Percentiles rank a stretch among this genome's conserved stretches.
phyloP scores from a whole-genome alignment of 495 filamentous ascomycete genomes.

The Lasiosphaeris hirsuta region DNA sequence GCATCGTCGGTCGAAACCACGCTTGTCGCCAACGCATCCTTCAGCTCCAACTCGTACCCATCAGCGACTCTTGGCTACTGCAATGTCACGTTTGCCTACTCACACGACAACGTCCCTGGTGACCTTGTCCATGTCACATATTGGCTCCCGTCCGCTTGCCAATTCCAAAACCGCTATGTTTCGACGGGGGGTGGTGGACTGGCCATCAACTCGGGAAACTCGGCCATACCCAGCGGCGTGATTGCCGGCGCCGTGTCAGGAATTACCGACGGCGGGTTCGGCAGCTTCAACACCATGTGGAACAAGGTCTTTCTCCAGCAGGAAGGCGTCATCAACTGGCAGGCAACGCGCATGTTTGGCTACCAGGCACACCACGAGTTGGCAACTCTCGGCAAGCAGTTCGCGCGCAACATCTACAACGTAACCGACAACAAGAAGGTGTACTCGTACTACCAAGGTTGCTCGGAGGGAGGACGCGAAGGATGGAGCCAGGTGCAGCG shows the following conservation, averaged over 20 bases:
- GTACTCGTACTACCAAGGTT: slow-evolving; percentile 53
- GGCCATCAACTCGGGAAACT: slow-evolving; percentile 43
- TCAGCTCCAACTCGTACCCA: slow-evolving; percentile 9
- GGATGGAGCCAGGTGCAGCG: slow-evolving; percentile 54
- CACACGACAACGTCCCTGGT: slow-evolving; percentile 32
- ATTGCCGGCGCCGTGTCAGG: slow-evolving; percentile 48
- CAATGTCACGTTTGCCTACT: slow-evolving; percentile 47
- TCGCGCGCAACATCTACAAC: slow-evolving; percentile 36
- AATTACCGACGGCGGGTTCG: slow-evolving; percentile 48
- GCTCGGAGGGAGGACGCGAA: slow-evolving; percentile 52
- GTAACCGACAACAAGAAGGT: slow-evolving; percentile 30
- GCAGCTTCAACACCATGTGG: slow-evolving; percentile 36
- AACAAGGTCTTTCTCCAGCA: slow-evolving; percentile 36
- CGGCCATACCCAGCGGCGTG: slow-evolving; percentile 38
- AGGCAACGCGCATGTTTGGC: slow-evolving; percentile 46
- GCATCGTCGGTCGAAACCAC: not conserved
- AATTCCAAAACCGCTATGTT: slow-evolving; percentile 43
- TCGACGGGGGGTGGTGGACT: slow-evolving; percentile 47
- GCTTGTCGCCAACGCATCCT: slow-evolving; percentile 5
- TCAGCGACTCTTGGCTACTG: slow-evolving; percentile 30
- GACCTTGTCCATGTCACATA: slow-evolving; percentile 39
- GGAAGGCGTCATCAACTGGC: slow-evolving; percentile 44
- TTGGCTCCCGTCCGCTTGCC: slow-evolving; percentile 37
- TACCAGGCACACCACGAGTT: slow-evolving; percentile 33
- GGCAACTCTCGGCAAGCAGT: slow-evolving; percentile 28